These are phyloP conservation scores for Zychaea mexicana DNA, from an alignment of 371 early-diverging fungal species.

Conservation along the genomic window DNA sequence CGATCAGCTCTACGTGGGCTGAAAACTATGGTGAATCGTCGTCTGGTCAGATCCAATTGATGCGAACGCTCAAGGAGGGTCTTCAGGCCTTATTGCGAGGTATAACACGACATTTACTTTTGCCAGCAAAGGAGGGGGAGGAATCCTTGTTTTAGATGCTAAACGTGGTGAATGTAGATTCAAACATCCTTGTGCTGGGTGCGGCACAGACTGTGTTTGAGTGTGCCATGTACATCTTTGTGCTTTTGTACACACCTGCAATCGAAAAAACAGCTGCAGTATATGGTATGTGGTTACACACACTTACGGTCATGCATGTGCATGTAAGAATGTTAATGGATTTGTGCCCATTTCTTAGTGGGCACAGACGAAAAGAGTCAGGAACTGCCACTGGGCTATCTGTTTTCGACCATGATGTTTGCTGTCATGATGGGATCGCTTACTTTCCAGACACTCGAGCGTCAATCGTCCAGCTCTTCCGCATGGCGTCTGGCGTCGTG, in stretches of 20 bases:
- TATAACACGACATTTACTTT: conserved; percentile 12
- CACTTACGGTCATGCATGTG: not conserved
- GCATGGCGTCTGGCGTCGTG: not conserved
- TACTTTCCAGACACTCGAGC: conserved; percentile 57
- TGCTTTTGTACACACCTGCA: conserved; percentile 76
- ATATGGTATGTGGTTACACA: conserved; percentile 4
- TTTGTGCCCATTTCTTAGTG: not conserved
- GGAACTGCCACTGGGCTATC: conserved; percentile 54
- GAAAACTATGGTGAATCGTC: conserved; percentile 73
- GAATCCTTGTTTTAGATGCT: not conserved
- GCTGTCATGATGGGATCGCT: conserved; percentile 74
- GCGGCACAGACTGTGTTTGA: conserved; percentile 77
- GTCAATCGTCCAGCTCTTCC: conserved; percentile 6
- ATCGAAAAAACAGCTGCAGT: conserved; percentile 46
- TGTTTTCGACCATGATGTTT: conserved; percentile 78
- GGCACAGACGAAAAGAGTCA: not conserved
- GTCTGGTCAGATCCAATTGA: conserved; percentile 21
- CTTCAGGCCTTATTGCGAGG: conserved; percentile 34
- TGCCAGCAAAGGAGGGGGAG: not conserved
- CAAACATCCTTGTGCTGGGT: conserved; percentile 66
- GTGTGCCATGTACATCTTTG: conserved; percentile 82
- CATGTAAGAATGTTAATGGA: not conserved
- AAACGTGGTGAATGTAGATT: conserved; percentile 23
- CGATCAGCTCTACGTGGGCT: conserved; percentile 61
- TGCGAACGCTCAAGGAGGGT: conserved; percentile 16